Conservation (phyloP, 2,329 filamentous ascomycete species). For the Cladophialophora immunda region DNA sequence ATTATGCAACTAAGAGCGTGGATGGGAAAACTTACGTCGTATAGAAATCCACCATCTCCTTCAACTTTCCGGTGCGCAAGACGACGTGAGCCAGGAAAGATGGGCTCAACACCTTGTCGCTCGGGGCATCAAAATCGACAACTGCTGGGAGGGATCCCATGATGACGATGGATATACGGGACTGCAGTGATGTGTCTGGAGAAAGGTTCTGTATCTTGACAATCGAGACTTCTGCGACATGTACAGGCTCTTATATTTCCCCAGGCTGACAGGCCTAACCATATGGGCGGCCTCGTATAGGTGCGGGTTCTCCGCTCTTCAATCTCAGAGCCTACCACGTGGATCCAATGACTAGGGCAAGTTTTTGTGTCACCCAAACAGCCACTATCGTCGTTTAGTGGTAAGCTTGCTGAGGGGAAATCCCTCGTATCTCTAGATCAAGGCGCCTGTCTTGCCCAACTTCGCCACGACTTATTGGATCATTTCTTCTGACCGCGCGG, state of each 20-base stretch:
- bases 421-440: not conserved
- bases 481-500: not conserved
- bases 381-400: not conserved
- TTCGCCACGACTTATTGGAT: not conserved
- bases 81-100: constrained; percentile 16
- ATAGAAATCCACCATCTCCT: constrained; percentile 19
- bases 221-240: not conserved
- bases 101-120: constrained; percentile 17
- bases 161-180: not conserved
- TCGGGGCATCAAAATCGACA: constrained; percentile 12
- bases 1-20: too few species aligned
- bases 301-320: not conserved
- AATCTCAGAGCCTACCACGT: not conserved
- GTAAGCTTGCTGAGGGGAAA: not conserved
- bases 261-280: not conserved
- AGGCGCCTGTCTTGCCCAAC: not conserved
- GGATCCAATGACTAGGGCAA: not conserved
- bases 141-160: constrained; percentile 17
- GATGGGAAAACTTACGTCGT: not conserved
- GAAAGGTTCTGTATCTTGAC: not conserved
- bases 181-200: not conserved
- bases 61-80: constrained; percentile 9
- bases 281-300: not conserved
- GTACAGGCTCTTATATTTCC: not conserved
- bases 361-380: not conserved